Percentiles rank a stretch among this genome's conserved stretches.
Evolutionary conservation across 148 eudicot genomes (phyloP).

Genomic region (Vaccinium corymbosum): DNA sequence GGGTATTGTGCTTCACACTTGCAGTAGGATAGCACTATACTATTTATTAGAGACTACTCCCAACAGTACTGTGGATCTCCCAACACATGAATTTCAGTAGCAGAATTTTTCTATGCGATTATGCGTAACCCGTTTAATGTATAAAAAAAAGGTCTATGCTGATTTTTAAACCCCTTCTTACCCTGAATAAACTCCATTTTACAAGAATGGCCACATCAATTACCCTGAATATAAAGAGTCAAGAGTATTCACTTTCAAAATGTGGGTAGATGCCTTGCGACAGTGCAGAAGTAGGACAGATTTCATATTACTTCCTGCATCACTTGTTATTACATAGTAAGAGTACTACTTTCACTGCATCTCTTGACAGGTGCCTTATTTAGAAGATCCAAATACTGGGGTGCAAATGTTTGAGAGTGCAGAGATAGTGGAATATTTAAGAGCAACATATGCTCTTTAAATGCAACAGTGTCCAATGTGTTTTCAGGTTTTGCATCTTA

Average conservation of each 20-base stretch:
- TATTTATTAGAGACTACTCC: not conserved
- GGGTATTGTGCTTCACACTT: not conserved
- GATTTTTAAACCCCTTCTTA: not conserved
- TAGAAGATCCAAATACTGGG: constrained; percentile 97
- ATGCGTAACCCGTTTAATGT: not conserved
- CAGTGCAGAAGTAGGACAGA: not conserved
- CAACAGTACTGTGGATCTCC: not conserved
- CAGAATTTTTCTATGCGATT: not conserved
- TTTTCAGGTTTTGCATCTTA: constrained; percentile 14
- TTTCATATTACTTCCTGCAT: not conserved
- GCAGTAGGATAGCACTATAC: not conserved
- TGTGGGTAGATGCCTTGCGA: not conserved
- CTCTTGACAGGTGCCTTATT: constrained; percentile 63
- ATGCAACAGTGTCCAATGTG: constrained; percentile 1
- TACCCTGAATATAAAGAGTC: not conserved
- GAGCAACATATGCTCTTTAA: constrained; percentile 77
- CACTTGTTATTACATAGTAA: not conserved
- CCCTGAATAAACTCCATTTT: not conserved
- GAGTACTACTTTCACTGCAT: constrained; percentile 4
- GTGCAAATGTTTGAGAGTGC: constrained; percentile 96
- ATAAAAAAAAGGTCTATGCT: not conserved
- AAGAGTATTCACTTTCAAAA: not conserved
- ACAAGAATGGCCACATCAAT: not conserved
- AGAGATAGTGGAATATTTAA: constrained; percentile 80
- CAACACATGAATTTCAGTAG: not conserved